A percentile compares a stretch with the other conserved stretches of the same genome.
Evolutionary conservation across 176 grass and related monocot genomes (phyloP).

Genomic region (Themeda triandra): DNA sequence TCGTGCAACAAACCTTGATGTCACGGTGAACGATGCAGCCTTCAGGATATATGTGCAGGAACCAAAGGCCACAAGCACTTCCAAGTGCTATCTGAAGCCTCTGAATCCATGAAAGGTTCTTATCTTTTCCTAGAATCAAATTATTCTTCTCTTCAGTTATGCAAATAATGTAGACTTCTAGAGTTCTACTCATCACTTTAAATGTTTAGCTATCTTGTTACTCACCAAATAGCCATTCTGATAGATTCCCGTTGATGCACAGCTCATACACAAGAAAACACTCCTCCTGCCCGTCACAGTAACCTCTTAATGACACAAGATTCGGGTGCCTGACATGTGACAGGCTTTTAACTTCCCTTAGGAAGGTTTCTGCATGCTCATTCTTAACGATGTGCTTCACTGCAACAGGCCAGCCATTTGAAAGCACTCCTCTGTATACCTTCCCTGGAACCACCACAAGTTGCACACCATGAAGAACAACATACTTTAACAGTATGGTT

Average conservation of each 20-base stretch:
- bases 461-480: not conserved
- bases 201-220: not conserved
- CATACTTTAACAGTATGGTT: not conserved
- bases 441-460: conserved; percentile 47
- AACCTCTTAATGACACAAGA: conserved; percentile 59
- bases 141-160: not conserved
- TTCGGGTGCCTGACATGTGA: conserved; percentile 69
- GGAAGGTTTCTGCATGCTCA: conserved; percentile 60
- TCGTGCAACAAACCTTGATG: conserved; percentile 50
- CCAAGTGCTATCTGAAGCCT: conserved; percentile 62
- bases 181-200: not conserved
- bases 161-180: not conserved
- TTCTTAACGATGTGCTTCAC: conserved; percentile 71
- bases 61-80: conserved; percentile 71
- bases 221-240: conserved; percentile 78
- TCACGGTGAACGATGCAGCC: conserved; percentile 82
- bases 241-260: conserved; percentile 64
- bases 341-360: conserved; percentile 67
- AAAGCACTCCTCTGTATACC: conserved; percentile 67
- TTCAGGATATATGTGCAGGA: conserved; percentile 65
- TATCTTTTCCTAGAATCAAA: conserved; percentile 57
- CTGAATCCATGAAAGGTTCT: conserved; percentile 56
- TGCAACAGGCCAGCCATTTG: conserved; percentile 63
- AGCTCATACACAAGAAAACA: conserved; percentile 72
- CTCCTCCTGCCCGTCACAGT: conserved; percentile 53